phyloP scores from a whole-genome alignment of 768 basidiomycete genomes.

The Leccinellum luteum region DNA sequence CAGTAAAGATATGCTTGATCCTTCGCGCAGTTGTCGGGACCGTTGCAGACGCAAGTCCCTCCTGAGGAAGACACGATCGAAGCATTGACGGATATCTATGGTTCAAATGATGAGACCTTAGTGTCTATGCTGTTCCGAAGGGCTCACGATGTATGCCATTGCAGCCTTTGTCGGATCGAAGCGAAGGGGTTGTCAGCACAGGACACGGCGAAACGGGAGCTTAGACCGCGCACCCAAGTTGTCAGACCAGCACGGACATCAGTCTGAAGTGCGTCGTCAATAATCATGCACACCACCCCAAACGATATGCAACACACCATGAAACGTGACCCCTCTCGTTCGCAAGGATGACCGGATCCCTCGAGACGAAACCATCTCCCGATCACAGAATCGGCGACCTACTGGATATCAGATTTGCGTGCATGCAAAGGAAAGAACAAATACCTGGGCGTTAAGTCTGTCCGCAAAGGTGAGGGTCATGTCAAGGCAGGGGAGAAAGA shows the following conservation, averaged over 20 bases:
- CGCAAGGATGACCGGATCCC: conserved; percentile 62
- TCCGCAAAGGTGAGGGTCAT: conserved; percentile 42
- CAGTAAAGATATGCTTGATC: conserved; percentile 58
- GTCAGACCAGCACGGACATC: conserved; percentile 78
- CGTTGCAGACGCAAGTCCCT: conserved; percentile 76
- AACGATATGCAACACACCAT: conserved; percentile 35
- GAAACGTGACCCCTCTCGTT: conserved; percentile 64
- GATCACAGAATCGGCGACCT: conserved; percentile 40
- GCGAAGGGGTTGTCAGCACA: conserved; percentile 1
- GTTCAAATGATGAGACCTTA: not conserved
- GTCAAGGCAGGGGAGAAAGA: conserved; percentile 17
- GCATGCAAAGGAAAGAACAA: not conserved
- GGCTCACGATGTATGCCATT: conserved; percentile 79
- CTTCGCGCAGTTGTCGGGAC: conserved; percentile 48
- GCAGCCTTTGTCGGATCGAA: conserved; percentile 46
- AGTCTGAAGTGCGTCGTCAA: conserved; percentile 43
- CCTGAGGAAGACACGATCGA: conserved; percentile 73
- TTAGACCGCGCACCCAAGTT: conserved; percentile 64
- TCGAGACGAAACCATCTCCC: conserved; percentile 75
- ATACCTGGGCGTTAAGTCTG: conserved; percentile 41
- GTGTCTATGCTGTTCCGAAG: not conserved
- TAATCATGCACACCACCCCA: not conserved
- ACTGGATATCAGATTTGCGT: conserved; percentile 1
- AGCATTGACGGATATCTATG: conserved; percentile 82
- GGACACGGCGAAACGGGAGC: not conserved